These are phyloP conservation scores for Medicago ruthenica DNA, from an alignment of 306 rosid species.

Conservation along the genomic window DNA sequence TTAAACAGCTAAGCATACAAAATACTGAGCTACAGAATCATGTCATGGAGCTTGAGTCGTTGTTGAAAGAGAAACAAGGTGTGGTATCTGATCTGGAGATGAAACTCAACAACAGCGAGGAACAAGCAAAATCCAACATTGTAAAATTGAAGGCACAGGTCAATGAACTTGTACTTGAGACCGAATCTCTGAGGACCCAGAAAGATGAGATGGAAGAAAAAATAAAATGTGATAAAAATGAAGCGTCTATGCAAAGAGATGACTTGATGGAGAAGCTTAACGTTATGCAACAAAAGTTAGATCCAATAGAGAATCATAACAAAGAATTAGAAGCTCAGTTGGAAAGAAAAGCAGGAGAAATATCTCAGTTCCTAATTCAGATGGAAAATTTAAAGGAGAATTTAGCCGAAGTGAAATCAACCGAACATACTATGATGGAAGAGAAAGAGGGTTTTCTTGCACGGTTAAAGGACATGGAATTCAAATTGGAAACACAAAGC, in stretches of 20 bases:
- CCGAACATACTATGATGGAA: constrained; percentile 40
- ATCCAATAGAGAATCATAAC: constrained; percentile 45
- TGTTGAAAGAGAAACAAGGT: constrained; percentile 47
- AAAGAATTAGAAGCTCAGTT: constrained; percentile 48
- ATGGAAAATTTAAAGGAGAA: constrained; percentile 50
- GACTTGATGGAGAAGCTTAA: constrained; percentile 45
- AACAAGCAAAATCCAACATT: constrained; percentile 37
- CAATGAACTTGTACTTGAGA: constrained; percentile 41
- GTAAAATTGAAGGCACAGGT: constrained; percentile 40
- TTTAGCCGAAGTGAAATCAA: constrained; percentile 40
- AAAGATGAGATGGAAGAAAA: constrained; percentile 55
- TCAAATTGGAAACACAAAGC: constrained; percentile 48
- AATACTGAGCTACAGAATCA: constrained; percentile 39
- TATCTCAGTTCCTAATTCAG: constrained; percentile 33
- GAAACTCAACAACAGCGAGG: constrained; percentile 43
- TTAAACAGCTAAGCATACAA: constrained; percentile 41
- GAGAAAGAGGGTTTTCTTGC: constrained; percentile 49
- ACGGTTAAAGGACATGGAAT: constrained; percentile 51
- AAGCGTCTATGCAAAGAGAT: constrained; percentile 41
- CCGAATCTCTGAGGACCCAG: constrained; percentile 34
- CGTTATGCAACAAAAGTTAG: constrained; percentile 49
- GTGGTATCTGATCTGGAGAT: constrained; percentile 37
- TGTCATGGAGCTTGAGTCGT: constrained; percentile 51
- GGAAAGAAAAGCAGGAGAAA: constrained; percentile 44
- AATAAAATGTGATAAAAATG: constrained; percentile 25